phyloP scores from a whole-genome alignment of 176 grass and related monocot species.

The Aegilops sharonensis region DNA sequence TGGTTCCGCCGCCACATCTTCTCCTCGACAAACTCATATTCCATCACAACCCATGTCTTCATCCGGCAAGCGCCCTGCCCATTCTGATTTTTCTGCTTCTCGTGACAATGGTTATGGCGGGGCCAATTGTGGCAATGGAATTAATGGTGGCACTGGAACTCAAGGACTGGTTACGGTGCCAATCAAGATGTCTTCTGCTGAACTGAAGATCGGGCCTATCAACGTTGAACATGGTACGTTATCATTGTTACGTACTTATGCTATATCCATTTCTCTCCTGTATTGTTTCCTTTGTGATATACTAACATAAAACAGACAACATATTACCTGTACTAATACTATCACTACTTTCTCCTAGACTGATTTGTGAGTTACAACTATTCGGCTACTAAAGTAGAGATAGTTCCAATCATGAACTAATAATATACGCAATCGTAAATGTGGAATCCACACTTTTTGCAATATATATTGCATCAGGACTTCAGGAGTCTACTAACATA shows the following conservation, averaged over 20 bases:
- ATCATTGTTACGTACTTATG: not conserved
- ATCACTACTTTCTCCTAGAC: not conserved
- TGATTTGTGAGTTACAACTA: not conserved
- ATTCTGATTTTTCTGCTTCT: not conserved
- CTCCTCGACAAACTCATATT: not conserved
- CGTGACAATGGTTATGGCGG: not conserved
- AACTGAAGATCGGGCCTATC: not conserved
- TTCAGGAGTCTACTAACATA: not conserved
- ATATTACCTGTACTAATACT: not conserved
- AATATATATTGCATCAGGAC: not conserved
- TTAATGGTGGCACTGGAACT: not conserved
- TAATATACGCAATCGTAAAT: not conserved
- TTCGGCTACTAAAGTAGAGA: not conserved
- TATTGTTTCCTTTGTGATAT: not conserved
- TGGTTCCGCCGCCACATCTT: conserved; percentile 20
- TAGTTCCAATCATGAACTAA: not conserved
- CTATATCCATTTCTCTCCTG: not conserved
- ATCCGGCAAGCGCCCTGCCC: not conserved
- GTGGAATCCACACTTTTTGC: not conserved
- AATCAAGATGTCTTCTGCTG: not conserved
- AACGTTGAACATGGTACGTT: not conserved
- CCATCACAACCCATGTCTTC: not conserved
- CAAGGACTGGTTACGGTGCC: not conserved
- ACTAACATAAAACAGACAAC: not conserved
- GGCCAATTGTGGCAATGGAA: not conserved